Evolutionary conservation across 768 basidiomycete species (phyloP), one percentile per base, ranked within the genome.

Genomic region (Panellus pusillus): DNA sequence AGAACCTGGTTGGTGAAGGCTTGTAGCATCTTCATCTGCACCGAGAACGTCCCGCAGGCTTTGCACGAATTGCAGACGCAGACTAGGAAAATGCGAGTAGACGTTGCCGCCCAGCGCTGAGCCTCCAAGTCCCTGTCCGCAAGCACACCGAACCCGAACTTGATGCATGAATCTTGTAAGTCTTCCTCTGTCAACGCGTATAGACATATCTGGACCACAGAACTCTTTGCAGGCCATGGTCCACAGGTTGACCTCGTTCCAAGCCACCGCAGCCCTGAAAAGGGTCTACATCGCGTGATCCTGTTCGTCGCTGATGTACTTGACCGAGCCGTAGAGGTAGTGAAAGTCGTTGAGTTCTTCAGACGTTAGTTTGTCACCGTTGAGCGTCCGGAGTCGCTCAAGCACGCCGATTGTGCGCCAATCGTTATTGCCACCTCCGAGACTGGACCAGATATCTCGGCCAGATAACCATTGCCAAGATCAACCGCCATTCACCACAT

Each of bases 381-480:
- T 27, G 17, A 39, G 20, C 20, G 20, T 39, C n/a, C 39, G 11
- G 35, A 49, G 47, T 9, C 37, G 35, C 29, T 49, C 47, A 24
- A 49, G 38, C 9, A 4, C 35, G 6, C 37, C 47, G 11, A 39
- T 38, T 7, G 47, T 32, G 12, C 47, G 47, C 4, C 47, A 36
- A 32, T 51, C 44, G 17, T 50, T 54, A 11, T 50, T 39, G 3
- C 41, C 37, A 15, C 63, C 47, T 12, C 47, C 52, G 27, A 36
- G 37, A 42, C 63, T 28, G 9, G 39, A 45, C 27, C 47, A n/a
- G n/a, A n/a, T n/a, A 58, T 2, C 52, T 31, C 7, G 65, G 64
- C 66, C 63, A 66, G 36, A 66, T 60, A 35, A 69, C 61, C n/a
- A n/a, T n/a, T n/a, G n/a, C n/a, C 1, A 66, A 56, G 9, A 65